phyloP scores from a whole-genome alignment of 176 grass and related monocot genomes.

The Aegilops speltoides region DNA sequence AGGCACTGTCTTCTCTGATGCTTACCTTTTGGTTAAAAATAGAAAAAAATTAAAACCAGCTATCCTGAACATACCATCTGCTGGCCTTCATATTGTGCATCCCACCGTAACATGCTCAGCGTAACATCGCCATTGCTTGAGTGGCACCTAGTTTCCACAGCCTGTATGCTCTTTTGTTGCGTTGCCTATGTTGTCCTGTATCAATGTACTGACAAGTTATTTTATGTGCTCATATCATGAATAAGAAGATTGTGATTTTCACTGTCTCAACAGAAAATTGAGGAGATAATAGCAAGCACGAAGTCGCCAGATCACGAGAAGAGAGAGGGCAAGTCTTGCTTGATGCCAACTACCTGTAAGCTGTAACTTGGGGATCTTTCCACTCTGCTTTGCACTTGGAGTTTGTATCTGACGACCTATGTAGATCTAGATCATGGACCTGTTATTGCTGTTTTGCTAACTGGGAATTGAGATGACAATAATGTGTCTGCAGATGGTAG shows the following conservation, averaged over 20 bases:
- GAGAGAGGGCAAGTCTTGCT: background rate
- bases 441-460: too few relatives aligned
- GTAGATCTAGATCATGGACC: constrained; percentile 29
- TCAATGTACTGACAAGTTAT: background rate
- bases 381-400: constrained; percentile 8
- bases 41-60: background rate
- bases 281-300: background rate
- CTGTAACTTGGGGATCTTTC: background rate
- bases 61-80: background rate
- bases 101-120: background rate
- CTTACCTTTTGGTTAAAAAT: background rate
- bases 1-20: background rate
- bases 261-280: constrained; percentile 17
- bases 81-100: background rate
- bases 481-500: too few relatives aligned
- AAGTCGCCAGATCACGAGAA: background rate
- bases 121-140: background rate
- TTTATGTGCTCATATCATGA: background rate
- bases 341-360: background rate
- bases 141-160: background rate
- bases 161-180: background rate
- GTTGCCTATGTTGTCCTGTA: background rate
- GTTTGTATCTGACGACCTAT: constrained; percentile 29
- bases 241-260: background rate
- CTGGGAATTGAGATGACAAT: too few relatives aligned